Base-by-base conservation (phyloP, 2,329 filamentous ascomycete genomes). In the Neonectria coccinea region DNA sequence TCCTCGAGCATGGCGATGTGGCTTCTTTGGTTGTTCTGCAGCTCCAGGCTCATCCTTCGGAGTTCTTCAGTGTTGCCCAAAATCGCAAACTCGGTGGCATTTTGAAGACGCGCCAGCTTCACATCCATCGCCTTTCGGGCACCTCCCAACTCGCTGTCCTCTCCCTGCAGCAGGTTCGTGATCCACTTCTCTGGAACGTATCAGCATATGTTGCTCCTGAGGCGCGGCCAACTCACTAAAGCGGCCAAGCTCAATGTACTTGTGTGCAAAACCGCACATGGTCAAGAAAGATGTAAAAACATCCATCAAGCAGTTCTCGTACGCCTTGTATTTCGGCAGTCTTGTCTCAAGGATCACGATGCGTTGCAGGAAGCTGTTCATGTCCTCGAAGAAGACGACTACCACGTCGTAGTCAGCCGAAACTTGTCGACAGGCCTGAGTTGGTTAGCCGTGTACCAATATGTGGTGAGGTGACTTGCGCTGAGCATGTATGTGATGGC, bases 361-460 rank as follows among this genome's bases (percentile, higher is more conserved):
- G 1, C 78, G 73, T 27, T 74, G 67, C 4, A 81, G 68, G 25
- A 81, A 80, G 6, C 76, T 76, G 52, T 76, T 76, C 70, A 80
- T 79, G 10, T 77, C 74, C 2, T 77, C 73, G 54, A 81, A 81
- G 56, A 81, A 82, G 4, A 73, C 72, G n/a, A 77, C 70, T 0
- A 81, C 72, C 2, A 77, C 69, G 27, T 82, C 78, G 39, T 80
- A 81, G 45, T 82, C 79, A 0, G 76, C 78, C 0, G 73, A 76
- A 0, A 79, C 77, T 6, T 70, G 65, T 1, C 71, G 69, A 6
- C 74, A 76, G 1, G 75, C 75, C 45, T 75, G 2, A 6, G 3
- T 12, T 6, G 33, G 55, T 67, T 31, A 69, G 55, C 33, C 16
- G n/a, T 44, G n/a, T 41, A 9, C 8, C 6, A 22, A 33, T 8